Evolutionary conservation across 495 filamentous ascomycete species (phyloP), one percentile per base, ranked within the genome.

Genomic region (Parathielavia hyrcaniae): DNA sequence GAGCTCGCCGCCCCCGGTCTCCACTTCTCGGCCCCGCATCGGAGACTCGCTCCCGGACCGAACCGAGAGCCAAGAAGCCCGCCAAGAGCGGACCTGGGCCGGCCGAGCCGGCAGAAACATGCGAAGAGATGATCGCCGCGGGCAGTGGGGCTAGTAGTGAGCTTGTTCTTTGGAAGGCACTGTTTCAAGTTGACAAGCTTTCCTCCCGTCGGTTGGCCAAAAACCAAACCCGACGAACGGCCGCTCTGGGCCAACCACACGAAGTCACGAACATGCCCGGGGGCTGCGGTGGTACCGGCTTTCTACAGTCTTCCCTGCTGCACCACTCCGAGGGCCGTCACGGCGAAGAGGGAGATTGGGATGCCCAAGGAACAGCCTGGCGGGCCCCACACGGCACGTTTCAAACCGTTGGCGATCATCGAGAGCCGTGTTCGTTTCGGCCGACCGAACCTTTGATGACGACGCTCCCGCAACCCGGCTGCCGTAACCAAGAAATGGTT

Each of bases 171-270:
- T 30, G 50, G 56, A 50, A 61, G 43, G 34, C 45, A 48, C 35
- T 50, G 67, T 69, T 69, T 69, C 67, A 68, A 39, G 44, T 66
- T 67, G 59, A 64, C 50, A 55, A 55, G 55, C 53, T 46, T 47
- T 39, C 32, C 44, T 20, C 35, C 22, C 36, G 14, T 39, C 9
- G 5, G 44, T 11, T 51, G 23, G 30, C 12, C 45, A 46, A 49
- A 34, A 34, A 6, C 14, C 36, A 16, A 30, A 14, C 48, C 48
- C 32, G 19, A 38, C 36, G 32, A 50, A 30, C 32, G 32, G 17
- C 34, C 34, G 5, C 32, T 11, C 10, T 34, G 11, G 26, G 19
- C 32, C 8, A 38, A 10, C 32, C 5, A 35, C 4, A 1, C 38
- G 12, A 40, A 40, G 0, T 17, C 4, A 1, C 38, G 12, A 40